Evolutionary conservation across 495 filamentous ascomycete genomes (phyloP).

Genomic region (Talaromyces nanjingensis): DNA sequence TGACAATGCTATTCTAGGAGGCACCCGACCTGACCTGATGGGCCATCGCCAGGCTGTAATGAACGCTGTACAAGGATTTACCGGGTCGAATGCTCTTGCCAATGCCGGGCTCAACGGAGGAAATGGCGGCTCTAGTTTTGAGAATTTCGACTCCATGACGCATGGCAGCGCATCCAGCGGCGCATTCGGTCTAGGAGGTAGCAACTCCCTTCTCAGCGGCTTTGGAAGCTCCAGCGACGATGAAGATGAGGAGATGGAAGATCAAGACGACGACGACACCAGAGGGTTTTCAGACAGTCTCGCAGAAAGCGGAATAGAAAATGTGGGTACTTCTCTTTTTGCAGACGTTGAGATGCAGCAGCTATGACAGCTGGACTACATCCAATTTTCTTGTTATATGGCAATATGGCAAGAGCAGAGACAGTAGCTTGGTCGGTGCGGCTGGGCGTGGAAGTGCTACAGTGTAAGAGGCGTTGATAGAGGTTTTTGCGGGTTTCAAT

Average conservation of each 20-base stretch:
- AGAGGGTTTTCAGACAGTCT: conserved; percentile 23
- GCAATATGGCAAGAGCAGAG: background rate
- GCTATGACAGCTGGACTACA: conserved; percentile 16
- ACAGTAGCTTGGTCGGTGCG: background rate
- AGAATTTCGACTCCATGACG: conserved; percentile 70
- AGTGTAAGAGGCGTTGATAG: conserved; percentile 5
- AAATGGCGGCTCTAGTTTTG: conserved; percentile 53
- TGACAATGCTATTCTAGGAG: conserved; percentile 97
- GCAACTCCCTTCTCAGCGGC: conserved; percentile 74
- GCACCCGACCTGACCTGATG: conserved; percentile 83
- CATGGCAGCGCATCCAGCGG: conserved; percentile 57
- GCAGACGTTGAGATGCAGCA: conserved; percentile 51
- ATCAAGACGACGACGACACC: conserved; percentile 61
- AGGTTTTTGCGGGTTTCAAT: conserved; percentile 2
- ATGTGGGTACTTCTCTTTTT: conserved; percentile 59
- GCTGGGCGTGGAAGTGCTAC: background rate
- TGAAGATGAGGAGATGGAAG: conserved; percentile 92
- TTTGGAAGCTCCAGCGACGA: conserved; percentile 95
- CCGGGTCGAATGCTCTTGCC: conserved; percentile 61
- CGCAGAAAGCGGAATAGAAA: conserved; percentile 46
- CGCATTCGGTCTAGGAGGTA: conserved; percentile 52
- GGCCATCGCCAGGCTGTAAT: conserved; percentile 59
- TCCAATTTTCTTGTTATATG: conserved; percentile 6
- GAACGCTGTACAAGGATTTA: conserved; percentile 55
- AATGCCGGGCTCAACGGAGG: conserved; percentile 63